Evolutionary conservation across 2,329 filamentous ascomycete species (phyloP).

Genomic region (Fusarium sp.): DNA sequence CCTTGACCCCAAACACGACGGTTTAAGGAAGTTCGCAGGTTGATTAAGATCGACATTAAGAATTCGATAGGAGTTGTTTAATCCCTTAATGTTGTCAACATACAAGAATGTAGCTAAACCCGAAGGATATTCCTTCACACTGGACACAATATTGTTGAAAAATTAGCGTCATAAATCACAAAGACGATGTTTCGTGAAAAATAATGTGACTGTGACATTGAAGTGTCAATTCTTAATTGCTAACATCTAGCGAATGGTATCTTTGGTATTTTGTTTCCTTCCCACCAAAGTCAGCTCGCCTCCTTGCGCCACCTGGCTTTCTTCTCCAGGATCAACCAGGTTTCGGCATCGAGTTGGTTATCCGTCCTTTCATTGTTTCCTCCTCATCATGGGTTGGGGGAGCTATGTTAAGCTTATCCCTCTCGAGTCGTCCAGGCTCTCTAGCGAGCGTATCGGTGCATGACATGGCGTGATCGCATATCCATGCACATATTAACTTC

Average conservation of each 20-base stretch:
- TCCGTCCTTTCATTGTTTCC: slow-evolving; percentile 25
- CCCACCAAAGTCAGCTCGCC: slow-evolving; percentile 37
- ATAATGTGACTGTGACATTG: slow-evolving; percentile 31
- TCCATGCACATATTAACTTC: slow-evolving; percentile 54
- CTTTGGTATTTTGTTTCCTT: slow-evolving; percentile 51
- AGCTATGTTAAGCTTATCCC: slow-evolving; percentile 27
- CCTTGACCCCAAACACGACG: neutral
- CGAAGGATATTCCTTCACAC: neutral
- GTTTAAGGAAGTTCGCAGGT: neutral
- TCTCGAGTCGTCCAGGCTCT: slow-evolving; percentile 42
- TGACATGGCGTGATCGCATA: slow-evolving; percentile 42
- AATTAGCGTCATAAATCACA: neutral
- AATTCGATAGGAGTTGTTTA: neutral
- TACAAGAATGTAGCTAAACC: neutral
- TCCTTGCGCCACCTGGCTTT: slow-evolving; percentile 41
- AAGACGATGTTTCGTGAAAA: too few relatives aligned
- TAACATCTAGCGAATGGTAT: slow-evolving; percentile 57
- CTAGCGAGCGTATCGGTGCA: slow-evolving; percentile 53
- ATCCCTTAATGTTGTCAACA: neutral
- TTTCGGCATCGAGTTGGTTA: slow-evolving; percentile 26
- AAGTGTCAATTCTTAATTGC: slow-evolving; percentile 48
- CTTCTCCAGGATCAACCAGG: slow-evolving; percentile 37
- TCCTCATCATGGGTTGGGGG: slow-evolving; percentile 40
- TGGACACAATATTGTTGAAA: neutral
- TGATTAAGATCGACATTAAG: slow-evolving; percentile 28